phyloP scores from a whole-genome alignment of 2,329 filamentous ascomycete species.

The Ascochyta koolunga region DNA sequence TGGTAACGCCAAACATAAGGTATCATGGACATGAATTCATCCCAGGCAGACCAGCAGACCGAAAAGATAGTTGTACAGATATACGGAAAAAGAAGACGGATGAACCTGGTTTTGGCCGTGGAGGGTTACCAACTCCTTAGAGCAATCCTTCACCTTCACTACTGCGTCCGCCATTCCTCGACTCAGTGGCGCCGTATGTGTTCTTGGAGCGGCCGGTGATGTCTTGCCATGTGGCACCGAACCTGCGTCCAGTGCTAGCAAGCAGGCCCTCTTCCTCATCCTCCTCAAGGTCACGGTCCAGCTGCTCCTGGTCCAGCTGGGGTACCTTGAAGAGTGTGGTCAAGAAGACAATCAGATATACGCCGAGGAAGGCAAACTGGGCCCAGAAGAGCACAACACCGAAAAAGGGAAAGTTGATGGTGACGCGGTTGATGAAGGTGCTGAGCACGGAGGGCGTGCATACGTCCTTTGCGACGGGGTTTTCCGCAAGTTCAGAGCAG shows the following conservation, averaged over 20 bases:
- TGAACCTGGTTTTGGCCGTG: neutral
- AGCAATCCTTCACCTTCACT: slow-evolving; percentile 9
- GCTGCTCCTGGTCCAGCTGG: slow-evolving; percentile 72
- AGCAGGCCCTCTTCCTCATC: slow-evolving; percentile 94
- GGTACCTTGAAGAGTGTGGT: slow-evolving; percentile 82
- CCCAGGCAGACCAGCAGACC: too few species aligned
- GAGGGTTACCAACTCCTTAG: neutral
- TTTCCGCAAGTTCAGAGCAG: slow-evolving; percentile 78
- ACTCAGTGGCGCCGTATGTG: slow-evolving; percentile 40
- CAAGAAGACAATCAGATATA: slow-evolving; percentile 82
- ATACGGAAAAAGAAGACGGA: too few species aligned
- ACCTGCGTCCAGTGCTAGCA: slow-evolving; percentile 79
- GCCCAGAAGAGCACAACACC: slow-evolving; percentile 94
- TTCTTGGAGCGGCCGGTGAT: slow-evolving; percentile 66
- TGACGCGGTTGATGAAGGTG: slow-evolving; percentile 90
- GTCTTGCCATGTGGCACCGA: slow-evolving; percentile 88
- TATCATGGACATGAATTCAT: slow-evolving; percentile 7
- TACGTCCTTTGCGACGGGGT: slow-evolving; percentile 74
- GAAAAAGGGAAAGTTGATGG: slow-evolving; percentile 94
- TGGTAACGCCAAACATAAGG: neutral
- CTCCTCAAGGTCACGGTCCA: slow-evolving; percentile 88
- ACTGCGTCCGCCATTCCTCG: slow-evolving; percentile 27
- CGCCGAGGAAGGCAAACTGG: slow-evolving; percentile 84
- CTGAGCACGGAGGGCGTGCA: slow-evolving; percentile 92
- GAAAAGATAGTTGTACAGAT: too few species aligned